Conservation (phyloP, 2,329 filamentous ascomycete species). For the Colletotrichum cordylinicola region DNA sequence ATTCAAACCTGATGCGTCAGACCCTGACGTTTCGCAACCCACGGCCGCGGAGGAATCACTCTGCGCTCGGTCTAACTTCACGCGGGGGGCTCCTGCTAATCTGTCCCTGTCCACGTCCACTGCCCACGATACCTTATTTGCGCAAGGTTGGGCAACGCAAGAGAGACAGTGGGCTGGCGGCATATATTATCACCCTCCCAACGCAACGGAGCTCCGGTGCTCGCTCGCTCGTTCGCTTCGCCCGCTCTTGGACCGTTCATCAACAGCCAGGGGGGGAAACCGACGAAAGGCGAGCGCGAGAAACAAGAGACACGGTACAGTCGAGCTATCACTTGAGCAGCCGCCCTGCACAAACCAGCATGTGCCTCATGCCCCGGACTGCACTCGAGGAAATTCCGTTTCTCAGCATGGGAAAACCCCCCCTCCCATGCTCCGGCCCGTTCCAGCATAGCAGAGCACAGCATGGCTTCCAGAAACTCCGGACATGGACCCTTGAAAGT, state of each 20-base stretch:
- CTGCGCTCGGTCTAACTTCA: conserved; percentile 18
- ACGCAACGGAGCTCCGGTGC: conserved; percentile 19
- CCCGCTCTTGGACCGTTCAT: background rate
- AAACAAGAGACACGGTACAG: background rate
- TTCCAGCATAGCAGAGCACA: background rate
- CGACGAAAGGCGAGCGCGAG: background rate
- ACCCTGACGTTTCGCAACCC: conserved; percentile 22
- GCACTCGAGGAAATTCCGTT: conserved; percentile 13
- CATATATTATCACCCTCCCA: conserved; percentile 4
- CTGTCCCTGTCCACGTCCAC: background rate
- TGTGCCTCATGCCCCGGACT: conserved; percentile 12
- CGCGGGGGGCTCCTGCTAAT: conserved; percentile 14
- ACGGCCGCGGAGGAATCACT: conserved; percentile 17
- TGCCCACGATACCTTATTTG: background rate
- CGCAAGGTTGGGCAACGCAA: background rate
- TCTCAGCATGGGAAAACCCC: background rate
- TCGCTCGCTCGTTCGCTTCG: conserved; percentile 10
- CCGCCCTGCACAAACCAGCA: conserved; percentile 8
- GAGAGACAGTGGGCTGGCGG: background rate
- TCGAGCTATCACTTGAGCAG: background rate
- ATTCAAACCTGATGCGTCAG: conserved; percentile 22
- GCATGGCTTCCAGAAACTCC: conserved; percentile 3
- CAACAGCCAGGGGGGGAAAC: background rate
- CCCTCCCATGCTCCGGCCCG: conserved; percentile 6
- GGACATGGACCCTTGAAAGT: background rate